Percentiles rank a stretch among this genome's conserved stretches.
Conservation (phyloP, 1,284 basidiomycete species). For the Rhodotorula sp. region DNA sequence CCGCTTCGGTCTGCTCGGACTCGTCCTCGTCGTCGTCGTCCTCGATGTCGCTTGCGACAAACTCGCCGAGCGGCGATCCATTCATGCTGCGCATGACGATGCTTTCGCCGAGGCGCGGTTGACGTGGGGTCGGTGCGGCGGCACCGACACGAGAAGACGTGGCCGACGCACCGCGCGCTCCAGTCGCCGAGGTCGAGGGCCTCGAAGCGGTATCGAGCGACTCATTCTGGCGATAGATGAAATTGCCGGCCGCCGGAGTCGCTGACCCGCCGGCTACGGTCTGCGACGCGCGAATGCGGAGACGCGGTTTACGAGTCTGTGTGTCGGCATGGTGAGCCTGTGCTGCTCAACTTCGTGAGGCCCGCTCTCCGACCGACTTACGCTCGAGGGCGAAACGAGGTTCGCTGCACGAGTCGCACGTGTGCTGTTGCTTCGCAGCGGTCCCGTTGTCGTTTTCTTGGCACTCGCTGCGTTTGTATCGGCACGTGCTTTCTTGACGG, state of each 20-base stretch:
- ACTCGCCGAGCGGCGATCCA: slow-evolving; percentile 29
- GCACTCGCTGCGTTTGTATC: not conserved
- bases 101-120: slow-evolving; percentile 23
- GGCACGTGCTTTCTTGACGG: slow-evolving; percentile 12
- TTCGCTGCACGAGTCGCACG: not conserved
- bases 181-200: not conserved
- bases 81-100: slow-evolving; percentile 31
- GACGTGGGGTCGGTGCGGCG: not conserved
- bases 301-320: slow-evolving; percentile 9
- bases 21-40: not conserved
- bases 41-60: slow-evolving; percentile 23
- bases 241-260: slow-evolving; percentile 5
- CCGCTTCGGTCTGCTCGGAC: not conserved
- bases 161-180: not conserved
- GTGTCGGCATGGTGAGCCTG: not conserved
- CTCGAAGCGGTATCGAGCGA: not conserved
- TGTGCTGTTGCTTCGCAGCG: not conserved
- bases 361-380: not conserved
- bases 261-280: not conserved
- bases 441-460: not conserved
- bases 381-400: not conserved
- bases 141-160: not conserved
- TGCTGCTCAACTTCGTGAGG: not conserved
- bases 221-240: slow-evolving; percentile 12
- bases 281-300: slow-evolving; percentile 12